These are phyloP conservation scores for Scutellaria galericulata DNA, from an alignment of 257 asterid genomes.

Conservation along the genomic window DNA sequence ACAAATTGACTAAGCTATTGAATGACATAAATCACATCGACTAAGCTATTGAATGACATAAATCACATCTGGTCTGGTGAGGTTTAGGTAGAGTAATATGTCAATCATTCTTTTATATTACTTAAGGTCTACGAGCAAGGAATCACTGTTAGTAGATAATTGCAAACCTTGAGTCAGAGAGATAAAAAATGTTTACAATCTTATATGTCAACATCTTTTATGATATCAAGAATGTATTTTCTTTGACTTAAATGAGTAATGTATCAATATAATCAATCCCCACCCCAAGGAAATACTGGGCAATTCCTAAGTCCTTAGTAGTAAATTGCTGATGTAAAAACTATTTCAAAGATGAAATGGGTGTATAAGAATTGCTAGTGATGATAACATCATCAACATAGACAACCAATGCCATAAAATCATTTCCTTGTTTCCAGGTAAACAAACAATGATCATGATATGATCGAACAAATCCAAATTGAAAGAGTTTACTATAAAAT, in stretches of 20 bases:
- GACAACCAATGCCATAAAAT: too few species aligned
- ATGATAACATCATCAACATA: not conserved
- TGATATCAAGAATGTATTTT: too few species aligned
- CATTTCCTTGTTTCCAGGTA: not conserved
- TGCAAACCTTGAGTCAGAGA: too few species aligned
- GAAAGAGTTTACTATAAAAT: too few species aligned
- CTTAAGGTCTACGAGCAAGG: too few species aligned
- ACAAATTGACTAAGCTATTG: too few species aligned
- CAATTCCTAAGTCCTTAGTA: not conserved
- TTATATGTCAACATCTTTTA: not conserved
- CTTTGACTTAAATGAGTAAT: not conserved
- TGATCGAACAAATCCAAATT: not conserved
- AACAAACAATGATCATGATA: not conserved
- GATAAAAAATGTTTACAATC: not conserved
- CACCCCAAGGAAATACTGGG: not conserved
- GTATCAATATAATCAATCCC: not conserved
- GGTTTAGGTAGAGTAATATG: too few species aligned
- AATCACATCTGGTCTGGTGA: too few species aligned
- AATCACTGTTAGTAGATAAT: too few species aligned
- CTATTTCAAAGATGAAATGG: not conserved
- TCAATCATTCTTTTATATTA: too few species aligned
- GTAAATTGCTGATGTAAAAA: not conserved
- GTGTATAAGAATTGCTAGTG: not conserved
- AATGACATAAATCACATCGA: too few species aligned
- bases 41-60: too few species aligned